Evolutionary conservation across 768 basidiomycete species (phyloP), one percentile per base, ranked within the genome.

Genomic region (Pseudohyphozyma bogoriensis): DNA sequence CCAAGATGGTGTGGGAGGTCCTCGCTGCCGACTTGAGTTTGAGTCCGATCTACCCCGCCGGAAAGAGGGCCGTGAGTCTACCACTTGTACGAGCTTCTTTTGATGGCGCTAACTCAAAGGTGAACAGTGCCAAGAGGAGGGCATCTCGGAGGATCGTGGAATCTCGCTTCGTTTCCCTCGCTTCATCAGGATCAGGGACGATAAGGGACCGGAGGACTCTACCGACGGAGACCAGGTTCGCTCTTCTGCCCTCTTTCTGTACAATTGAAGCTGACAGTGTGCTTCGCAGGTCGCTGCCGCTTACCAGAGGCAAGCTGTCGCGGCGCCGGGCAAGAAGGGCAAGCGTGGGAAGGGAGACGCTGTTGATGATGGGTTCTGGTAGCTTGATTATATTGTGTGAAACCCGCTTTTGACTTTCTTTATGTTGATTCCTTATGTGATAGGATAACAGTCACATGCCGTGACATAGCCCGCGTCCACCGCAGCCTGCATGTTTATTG

Each of bases 1-100:
- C 95, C 24, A 87, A 87, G 76, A 76, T 95, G 24, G 89, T 99
- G 3, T 97, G 95, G 93, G 95, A 99, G 76, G 92, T 99, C 50
- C 80, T 97, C 70, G 88, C 93, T 3, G 95, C 95, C 10, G 95
- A 99, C 76, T 74, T 99, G 69, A 95, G 90, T 74, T 76, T 97
- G 76, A 96, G 92, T 75, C 95, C 95, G 11, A 80, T 96, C 55
- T 96, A 96, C 70, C 87, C 86, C n/a, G 92, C 91, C 5, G 91
- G 86, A 24, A 87, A 89, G 71, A 91, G 91, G 68, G 70, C 87
- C 77, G 90, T 90, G 69, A 39, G 16, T 33, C 44, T 15, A 36
- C 35, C 28, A 13, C 33, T 24, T 24, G 32, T 20, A 0, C 33
- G 32, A 24, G 6, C 20, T 6, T 32, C 22, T 36, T 9, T 8